A percentile compares a stretch with the other conserved stretches of the same genome.
phyloP scores from a whole-genome alignment of 2,329 filamentous ascomycete species.

The Lasiodiplodia gonubiensis region DNA sequence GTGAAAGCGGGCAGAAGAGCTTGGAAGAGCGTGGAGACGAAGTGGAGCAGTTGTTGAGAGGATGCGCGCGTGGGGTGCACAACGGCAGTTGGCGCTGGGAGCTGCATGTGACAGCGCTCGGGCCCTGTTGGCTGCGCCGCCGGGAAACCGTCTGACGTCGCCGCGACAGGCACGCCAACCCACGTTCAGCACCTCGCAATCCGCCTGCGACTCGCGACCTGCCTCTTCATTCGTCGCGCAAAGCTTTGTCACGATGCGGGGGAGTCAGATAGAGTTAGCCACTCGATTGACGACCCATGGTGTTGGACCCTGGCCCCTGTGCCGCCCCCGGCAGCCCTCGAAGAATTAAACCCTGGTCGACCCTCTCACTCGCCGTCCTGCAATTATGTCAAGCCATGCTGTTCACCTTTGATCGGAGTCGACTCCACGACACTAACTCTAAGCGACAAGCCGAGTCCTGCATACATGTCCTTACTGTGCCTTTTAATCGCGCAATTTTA shows the following conservation, averaged over 20 bases:
- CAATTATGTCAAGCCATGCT: background rate
- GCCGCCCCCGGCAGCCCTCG: background rate
- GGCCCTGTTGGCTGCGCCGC: background rate
- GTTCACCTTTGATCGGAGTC: background rate
- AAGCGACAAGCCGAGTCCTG: slow-evolving; percentile 9
- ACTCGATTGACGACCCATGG: slow-evolving; percentile 8
- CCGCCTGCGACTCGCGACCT: background rate
- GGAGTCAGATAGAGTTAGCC: slow-evolving; percentile 22
- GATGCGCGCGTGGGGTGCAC: slow-evolving; percentile 4
- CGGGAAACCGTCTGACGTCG: background rate
- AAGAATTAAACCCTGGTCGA: background rate
- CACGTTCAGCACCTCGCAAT: background rate
- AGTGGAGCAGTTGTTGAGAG: slow-evolving; percentile 5
- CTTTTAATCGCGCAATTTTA: slow-evolving; percentile 20
- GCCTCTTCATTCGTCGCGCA: background rate
- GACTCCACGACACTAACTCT: slow-evolving; percentile 17
- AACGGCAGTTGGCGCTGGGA: background rate
- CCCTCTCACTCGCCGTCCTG: background rate
- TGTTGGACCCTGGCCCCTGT: background rate
- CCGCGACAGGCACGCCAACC: background rate
- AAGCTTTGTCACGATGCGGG: slow-evolving; percentile 10
- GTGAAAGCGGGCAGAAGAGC: background rate
- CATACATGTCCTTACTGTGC: background rate
- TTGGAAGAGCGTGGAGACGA: background rate
- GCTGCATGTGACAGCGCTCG: slow-evolving; percentile 14